Evolutionary conservation across 2,329 filamentous ascomycete genomes (phyloP).

Genomic region (Hymenoscyphus scutula): DNA sequence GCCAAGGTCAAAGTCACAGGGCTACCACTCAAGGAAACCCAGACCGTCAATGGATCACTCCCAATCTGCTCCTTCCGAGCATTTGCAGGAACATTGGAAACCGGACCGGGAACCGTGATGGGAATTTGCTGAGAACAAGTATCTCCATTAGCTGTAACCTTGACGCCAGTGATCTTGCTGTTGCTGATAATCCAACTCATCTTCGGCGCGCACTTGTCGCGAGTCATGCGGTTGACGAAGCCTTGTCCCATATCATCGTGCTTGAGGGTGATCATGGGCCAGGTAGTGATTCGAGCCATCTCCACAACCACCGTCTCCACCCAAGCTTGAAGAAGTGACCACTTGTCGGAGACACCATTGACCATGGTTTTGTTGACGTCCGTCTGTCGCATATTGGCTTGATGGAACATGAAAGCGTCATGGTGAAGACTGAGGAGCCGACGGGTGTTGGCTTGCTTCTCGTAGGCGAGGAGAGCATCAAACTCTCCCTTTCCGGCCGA

Average conservation of each 20-base stretch:
- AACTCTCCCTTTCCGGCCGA: constrained; percentile 56
- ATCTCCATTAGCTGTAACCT: constrained; percentile 37
- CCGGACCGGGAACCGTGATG: constrained; percentile 34
- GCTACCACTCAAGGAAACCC: background rate
- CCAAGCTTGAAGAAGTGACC: constrained; percentile 27
- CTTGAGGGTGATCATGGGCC: constrained; percentile 53
- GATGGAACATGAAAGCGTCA: constrained; percentile 47
- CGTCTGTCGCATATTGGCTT: constrained; percentile 54
- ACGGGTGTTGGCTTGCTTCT: constrained; percentile 50
- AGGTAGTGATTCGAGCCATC: constrained; percentile 38
- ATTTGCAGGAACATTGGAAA: constrained; percentile 4
- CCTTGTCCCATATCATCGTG: constrained; percentile 38
- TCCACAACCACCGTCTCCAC: constrained; percentile 27
- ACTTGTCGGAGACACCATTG: constrained; percentile 10
- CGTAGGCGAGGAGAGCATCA: constrained; percentile 47
- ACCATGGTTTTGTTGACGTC: constrained; percentile 20
- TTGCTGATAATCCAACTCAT: constrained; percentile 1
- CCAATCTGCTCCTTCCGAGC: constrained; percentile 41
- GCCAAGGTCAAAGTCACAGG: background rate
- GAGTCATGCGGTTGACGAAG: constrained; percentile 47
- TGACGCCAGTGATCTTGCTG: constrained; percentile 12
- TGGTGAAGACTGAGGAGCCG: constrained; percentile 51
- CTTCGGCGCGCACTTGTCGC: constrained; percentile 19
- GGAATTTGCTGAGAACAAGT: constrained; percentile 15
- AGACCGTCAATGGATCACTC: constrained; percentile 48